Evolutionary conservation across 179 eudicot genomes (phyloP), one percentile per base, ranked within the genome.

Genomic region (Heliamphora ciliata): DNA sequence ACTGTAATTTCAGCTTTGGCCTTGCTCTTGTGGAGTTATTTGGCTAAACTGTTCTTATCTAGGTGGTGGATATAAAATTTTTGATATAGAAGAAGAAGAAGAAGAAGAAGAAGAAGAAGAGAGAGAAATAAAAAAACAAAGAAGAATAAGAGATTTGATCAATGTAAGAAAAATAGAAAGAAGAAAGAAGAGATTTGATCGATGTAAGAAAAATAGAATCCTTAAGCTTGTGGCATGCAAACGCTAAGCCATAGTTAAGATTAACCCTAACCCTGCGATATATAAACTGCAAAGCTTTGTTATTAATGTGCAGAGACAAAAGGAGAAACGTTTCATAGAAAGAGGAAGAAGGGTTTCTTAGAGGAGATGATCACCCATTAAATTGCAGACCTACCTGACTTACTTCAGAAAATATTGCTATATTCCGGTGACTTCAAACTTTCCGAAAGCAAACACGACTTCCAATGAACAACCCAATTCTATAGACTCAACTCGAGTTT

Each of bases 361-460:
- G 76, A 72, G 55, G 11, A 13, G 13, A n/a, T 63, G 31, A 63
- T 15, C 67, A 63, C 3, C 8, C 21, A 63, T 60, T 15, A 60
- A 13, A 11, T 60, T 60, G 9, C 15, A 66, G 13, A 58, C 67
- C 54, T 59, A 76, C 79, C 79, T 76, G 79, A 59, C 51, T 61
- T 17, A 40, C 17, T 44, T 47, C 69, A 24, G 55, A 61, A 77
- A 77, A 17, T 4, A 60, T 77, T 77, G 80, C 80, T 77, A 61
- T 77, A 60, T 77, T 60, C 80, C 80, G 80, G 80, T 47, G 80
- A 77, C 51, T 76, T 76, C 10, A 55, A 76, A 66, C 66, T 76
- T 76, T 76, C 79, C 18, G 79, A 58, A 76, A 76, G 51, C 79
- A 76, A 76, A 76, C 79, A 56, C 79, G 40, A 60, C 46, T 77